Percentiles rank a stretch among this genome's conserved stretches.
These are phyloP conservation scores for Aspergillus flavus DNA, from an alignment of 2,329 filamentous ascomycete genomes.

Conservation along the genomic window DNA sequence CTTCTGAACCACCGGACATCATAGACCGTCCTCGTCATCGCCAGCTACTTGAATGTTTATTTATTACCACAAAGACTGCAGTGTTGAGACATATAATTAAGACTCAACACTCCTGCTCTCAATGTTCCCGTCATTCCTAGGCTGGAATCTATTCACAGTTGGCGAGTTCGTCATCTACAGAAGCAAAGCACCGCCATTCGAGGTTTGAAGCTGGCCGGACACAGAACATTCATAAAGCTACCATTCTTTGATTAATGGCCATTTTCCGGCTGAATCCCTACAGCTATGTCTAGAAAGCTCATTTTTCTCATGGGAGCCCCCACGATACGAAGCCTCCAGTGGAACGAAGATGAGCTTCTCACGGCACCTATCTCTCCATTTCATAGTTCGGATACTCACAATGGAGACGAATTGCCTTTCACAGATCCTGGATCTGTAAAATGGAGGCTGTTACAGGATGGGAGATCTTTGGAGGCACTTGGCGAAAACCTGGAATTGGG, in stretches of 20 bases:
- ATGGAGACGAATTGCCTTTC: constrained; percentile 10
- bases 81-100: background rate
- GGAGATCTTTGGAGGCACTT: constrained; percentile 10
- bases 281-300: constrained; percentile 33
- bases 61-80: background rate
- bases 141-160: background rate
- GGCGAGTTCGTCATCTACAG: background rate
- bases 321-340: constrained; percentile 54
- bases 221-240: background rate
- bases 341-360: constrained; percentile 56
- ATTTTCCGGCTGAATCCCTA: background rate
- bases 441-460: constrained; percentile 34
- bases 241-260: constrained; percentile 7
- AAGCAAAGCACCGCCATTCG: background rate
- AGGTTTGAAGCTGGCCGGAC: background rate
- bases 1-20: background rate
- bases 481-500: constrained; percentile 1
- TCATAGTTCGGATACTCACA: constrained; percentile 12
- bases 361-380: constrained; percentile 47
- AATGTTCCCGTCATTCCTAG: background rate
- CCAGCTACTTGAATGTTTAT: background rate
- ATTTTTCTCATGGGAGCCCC: constrained; percentile 67
- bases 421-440: constrained; percentile 23
- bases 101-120: background rate
- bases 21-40: background rate